These are phyloP conservation scores for Balakata baccata DNA, from an alignment of 345 rosid genomes.

Conservation along the genomic window DNA sequence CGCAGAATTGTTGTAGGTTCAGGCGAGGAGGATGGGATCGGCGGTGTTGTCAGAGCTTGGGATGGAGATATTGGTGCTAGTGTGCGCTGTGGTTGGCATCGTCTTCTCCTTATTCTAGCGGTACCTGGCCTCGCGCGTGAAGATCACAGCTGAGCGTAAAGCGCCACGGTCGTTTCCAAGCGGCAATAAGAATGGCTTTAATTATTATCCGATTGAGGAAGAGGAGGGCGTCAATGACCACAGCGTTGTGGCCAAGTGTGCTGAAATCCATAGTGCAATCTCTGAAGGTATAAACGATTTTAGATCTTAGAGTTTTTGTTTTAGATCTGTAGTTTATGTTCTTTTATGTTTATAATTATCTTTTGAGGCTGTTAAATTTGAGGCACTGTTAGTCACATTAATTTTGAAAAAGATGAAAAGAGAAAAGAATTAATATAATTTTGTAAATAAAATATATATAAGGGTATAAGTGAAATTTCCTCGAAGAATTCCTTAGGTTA, in stretches of 20 bases:
- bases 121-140: constrained; percentile 67
- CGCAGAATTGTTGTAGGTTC: neutral
- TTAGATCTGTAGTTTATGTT: constrained; percentile 5
- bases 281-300: constrained; percentile 51
- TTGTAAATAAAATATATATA: too few relatives aligned
- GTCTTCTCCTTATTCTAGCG: constrained; percentile 69
- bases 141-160: constrained; percentile 35
- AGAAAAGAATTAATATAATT: too few relatives aligned
- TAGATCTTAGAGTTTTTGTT: constrained; percentile 3
- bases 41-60: constrained; percentile 65
- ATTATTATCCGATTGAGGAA: constrained; percentile 77
- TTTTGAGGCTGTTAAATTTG: neutral
- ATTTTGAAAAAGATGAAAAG: too few relatives aligned
- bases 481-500: too few relatives aligned
- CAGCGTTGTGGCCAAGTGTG: constrained; percentile 71
- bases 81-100: constrained; percentile 75
- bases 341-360: neutral
- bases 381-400: neutral
- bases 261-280: constrained; percentile 89
- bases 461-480: too few relatives aligned
- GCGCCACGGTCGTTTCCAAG: constrained; percentile 1
- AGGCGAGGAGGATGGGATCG: constrained; percentile 31
- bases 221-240: constrained; percentile 87
- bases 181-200: constrained; percentile 44
- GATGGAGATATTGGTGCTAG: constrained; percentile 70